Base-by-base conservation (phyloP, 305 asterid species). In the Solanum hybrid region DNA sequence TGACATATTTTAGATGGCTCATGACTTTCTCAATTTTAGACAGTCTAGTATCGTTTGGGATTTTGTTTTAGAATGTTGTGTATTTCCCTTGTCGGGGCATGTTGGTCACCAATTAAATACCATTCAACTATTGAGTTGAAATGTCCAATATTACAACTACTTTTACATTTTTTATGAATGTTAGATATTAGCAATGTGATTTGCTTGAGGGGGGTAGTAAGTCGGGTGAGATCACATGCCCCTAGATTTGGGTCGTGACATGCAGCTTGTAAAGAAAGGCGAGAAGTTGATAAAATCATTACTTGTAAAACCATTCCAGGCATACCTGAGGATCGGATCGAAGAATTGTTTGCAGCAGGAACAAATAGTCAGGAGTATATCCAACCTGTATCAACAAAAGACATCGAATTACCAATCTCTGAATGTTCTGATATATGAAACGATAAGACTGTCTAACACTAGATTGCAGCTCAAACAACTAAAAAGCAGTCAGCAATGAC, bases 311-410 rank as follows among this genome's bases (percentile, higher is more conserved):
- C 37, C 32, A 57, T 31, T 85, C 77, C 32, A 80, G 82, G 92
- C 90, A 87, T 95, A 97, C 99, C 99, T 97, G 99, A 88, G 99
- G 99, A 93, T 98, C 99, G 51, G 99, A 94, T 79, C 99, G 98
- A 91, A 98, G 98, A 93, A 98, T 98, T 90, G 99, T 98, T 95
- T 98, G 99, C 93, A 98, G 94, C 91, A 98, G 99, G 94, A 97
- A 98, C 39, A 98, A 95, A 93, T 98, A 98, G 89, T 98, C 99
- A 5, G 99, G 99, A 10, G 99, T 94, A 91, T 97, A 97, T 82
- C 99, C 99, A 91, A 98, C 99, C 99, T 96, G 96, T 92, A 92
- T 75, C 93, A 90, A 89, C 27, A 76, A 73, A 57, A 51, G 34
- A 15, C 10, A 76, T 31, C 11, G 8, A 79, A 41, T 32, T 33